Base-by-base conservation (phyloP, 2,329 filamentous ascomycete genomes). In the Trichoderma hamatum region DNA sequence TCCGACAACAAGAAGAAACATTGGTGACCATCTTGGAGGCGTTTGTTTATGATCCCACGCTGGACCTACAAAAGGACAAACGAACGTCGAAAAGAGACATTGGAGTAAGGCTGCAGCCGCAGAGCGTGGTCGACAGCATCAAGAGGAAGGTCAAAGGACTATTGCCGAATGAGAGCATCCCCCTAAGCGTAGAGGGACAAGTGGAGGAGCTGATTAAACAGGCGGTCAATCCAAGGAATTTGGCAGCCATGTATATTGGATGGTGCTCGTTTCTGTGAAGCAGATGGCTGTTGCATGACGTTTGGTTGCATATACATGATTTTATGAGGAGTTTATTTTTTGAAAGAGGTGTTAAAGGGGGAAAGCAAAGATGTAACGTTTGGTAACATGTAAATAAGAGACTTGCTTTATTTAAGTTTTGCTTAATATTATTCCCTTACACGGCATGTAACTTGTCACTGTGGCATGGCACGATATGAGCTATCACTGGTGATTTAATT, bases 1-100 rank as follows among this genome's bases (percentile, higher is more conserved):
- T 98, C 11, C 87, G 96, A 1, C 92, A 96, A 78, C 94, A 97
- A 76, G 92, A 97, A 79, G 96, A 99, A 80, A 97, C 95, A 49
- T 84, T 99, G 69, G 97, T 99, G 90, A 97, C 95, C 0, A 95
- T 99, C 61, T 85, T 99, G 1, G 96, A 99, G 82, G 94, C 96
- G 0, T 99, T 99, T 77, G 88, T 99, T 72, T 94, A 99, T 77
- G 96, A 99, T 78, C 96, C 96, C 0, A 98, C 96, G 16, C 89
- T 97, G 14, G 96, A 99, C 76, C 89, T 98, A 71, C 88, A 97
- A 75, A 83, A 83, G 72, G 91, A 91, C 64, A 93, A 91, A 78
- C 80, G 78, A 21, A 69, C 74, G 39, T 75, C 77, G 52, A 77
- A 74, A 60, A 74, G 75, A 59, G 79, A 86, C 65, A 77, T 81